Evolutionary conservation across 2,329 filamentous ascomycete genomes (phyloP).

Genomic region (Scedosporium boydii): DNA sequence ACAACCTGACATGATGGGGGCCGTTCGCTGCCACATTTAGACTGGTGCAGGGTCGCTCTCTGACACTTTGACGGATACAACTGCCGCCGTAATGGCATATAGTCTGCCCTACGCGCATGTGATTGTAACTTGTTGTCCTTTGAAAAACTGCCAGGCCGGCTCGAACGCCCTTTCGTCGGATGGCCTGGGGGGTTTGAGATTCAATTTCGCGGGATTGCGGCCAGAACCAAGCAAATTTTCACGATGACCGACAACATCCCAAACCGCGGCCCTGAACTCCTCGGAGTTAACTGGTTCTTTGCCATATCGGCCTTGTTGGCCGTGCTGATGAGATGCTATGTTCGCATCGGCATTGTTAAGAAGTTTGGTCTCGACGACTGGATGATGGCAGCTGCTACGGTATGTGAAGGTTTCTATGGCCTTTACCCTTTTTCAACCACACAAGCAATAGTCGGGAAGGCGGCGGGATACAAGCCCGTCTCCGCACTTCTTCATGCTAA

Average conservation of each 20-base stretch:
- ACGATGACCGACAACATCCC: constrained; percentile 6
- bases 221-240: background rate
- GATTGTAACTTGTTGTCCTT: no score
- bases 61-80: no score
- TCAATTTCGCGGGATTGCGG: no score
- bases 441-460: background rate
- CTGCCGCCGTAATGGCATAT: no score
- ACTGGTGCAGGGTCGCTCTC: no score
- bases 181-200: no score
- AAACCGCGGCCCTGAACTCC: constrained; percentile 18
- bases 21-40: no score
- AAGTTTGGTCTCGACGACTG: constrained; percentile 29
- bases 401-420: constrained; percentile 9
- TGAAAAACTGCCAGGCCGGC: no score
- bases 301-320: constrained; percentile 17
- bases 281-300: constrained; percentile 19
- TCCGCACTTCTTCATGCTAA: background rate
- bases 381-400: constrained; percentile 26
- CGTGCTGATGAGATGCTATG: constrained; percentile 22
- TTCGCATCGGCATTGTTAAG: constrained; percentile 23
- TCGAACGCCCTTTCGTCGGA: no score
- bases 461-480: background rate
- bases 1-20: no score
- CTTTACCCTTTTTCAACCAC: background rate
- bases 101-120: no score